Conservation (phyloP, 2,329 filamentous ascomycete genomes). For the Paradendryphiella salina region DNA sequence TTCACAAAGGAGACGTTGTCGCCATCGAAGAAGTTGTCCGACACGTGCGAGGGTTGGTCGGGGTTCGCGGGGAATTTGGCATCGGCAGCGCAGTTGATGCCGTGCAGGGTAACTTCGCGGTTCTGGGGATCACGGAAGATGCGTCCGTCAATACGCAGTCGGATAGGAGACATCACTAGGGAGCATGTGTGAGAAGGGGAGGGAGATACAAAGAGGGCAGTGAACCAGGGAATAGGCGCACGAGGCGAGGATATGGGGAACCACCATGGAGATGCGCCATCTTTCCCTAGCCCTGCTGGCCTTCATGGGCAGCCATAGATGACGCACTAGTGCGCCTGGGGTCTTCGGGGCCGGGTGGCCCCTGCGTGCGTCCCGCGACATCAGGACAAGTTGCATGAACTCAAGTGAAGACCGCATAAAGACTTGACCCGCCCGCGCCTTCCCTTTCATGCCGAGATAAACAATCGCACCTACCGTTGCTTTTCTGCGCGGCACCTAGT, state of each 20-base stretch:
- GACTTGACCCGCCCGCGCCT: neutral
- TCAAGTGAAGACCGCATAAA: slow-evolving; percentile 7
- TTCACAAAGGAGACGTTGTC: slow-evolving; percentile 88
- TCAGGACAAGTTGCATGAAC: slow-evolving; percentile 17
- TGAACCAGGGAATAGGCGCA: neutral
- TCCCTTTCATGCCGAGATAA: slow-evolving; percentile 5
- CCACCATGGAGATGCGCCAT: slow-evolving; percentile 6
- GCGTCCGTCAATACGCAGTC: slow-evolving; percentile 80
- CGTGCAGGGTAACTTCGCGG: slow-evolving; percentile 84
- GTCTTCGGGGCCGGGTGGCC: slow-evolving; percentile 3
- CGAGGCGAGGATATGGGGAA: neutral
- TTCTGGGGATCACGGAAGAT: slow-evolving; percentile 80
- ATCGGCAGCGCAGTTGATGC: slow-evolving; percentile 92
- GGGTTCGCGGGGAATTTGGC: slow-evolving; percentile 85
- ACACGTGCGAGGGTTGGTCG: slow-evolving; percentile 76
- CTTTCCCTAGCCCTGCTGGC: slow-evolving; percentile 4
- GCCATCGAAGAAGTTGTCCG: slow-evolving; percentile 84
- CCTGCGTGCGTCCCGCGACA: slow-evolving; percentile 1
- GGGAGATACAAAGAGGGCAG: neutral
- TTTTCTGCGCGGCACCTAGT: neutral
- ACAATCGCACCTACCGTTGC: slow-evolving; percentile 18
- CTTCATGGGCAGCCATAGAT: neutral
- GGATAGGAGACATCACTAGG: slow-evolving; percentile 68
- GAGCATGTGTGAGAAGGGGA: slow-evolving; percentile 3
- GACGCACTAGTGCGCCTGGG: slow-evolving; percentile 9